Base-by-base conservation (phyloP, 257 asterid species). In the Hygrophila difformis region DNA sequence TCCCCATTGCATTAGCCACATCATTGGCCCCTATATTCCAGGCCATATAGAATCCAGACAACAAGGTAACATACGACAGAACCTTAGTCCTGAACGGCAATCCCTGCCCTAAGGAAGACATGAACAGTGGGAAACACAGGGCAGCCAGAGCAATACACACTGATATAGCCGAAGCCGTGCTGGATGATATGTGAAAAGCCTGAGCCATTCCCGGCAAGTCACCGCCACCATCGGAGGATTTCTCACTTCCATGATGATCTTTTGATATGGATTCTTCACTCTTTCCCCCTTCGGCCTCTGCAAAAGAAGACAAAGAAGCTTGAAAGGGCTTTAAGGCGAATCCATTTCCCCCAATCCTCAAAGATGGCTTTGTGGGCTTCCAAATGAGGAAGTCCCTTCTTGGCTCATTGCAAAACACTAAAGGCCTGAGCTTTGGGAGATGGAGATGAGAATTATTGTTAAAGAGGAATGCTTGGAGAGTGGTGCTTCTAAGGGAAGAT, bases 11-110 rank as follows among this genome's bases (percentile, higher is more conserved):
- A 59, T 88, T 88, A 4, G 95, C 95, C 63, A 88, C 97, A 49
- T 88, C 97, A 44, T 88, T 88, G 4, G 97, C 97, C 34, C 97
- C 97, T 16, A 88, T 88, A 19, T 81, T 88, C 97, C 97, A 88
- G 4, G 97, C 95, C 97, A 88, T 88, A 74, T 88, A 88, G 64
- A 88, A 88, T 0, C 97, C 97, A 49, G 70, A 76, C 61, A 88
- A 44, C 5, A 88, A 73, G 33, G 97, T 84, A 0, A 53, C 68
- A 60, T 88, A 88, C 0, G 97, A 78, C 31, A 88, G 42, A 6
- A 59, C 28, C 41, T 68, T 67, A 4, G 71, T 76, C 84, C 77
- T 81, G 12, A 84, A 37, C 0, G 63, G 59, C 40, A 82, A 28
- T 0, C 82, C 93, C 59, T 47, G 79, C 33, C 82, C 84, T 19